Evolutionary conservation across 768 basidiomycete genomes (phyloP), one percentile per base, ranked within the genome.

Genomic region (Termitomyces eurrhizus): DNA sequence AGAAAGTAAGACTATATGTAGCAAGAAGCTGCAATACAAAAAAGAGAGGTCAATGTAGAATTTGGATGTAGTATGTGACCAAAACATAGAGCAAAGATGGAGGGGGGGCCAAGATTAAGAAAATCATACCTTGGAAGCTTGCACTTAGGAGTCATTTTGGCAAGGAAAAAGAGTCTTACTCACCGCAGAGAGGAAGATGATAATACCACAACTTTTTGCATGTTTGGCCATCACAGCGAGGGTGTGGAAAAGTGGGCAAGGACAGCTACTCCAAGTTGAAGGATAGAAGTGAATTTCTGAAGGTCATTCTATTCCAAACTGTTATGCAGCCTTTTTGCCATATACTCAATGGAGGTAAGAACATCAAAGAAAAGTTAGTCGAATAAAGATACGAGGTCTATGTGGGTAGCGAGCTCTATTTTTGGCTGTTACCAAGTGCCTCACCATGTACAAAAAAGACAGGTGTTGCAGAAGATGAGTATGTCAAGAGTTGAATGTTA

Each of bases 41-140:
- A 41, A 73, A 67, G 16, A 73, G 49, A 4, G 82, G 77, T 41
- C 77, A 73, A 52, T 83, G 73, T 8, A 85, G 72, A 12, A 82
- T 82, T 51, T 77, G 75, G 36, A 89, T 78, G 68, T 92, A 83
- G 67, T 88, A 87, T 63, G 85, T 80, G 59, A 87, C 77, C 36
- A 92, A 82, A 51, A 92, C 74, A 59, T 83, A 80, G 14, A 92
- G 73, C 66, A 87, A 74, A 6, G 91, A 92, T 1, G 90, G 90
- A 41, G 92, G 92, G 8, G 91, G 90, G 7, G 83, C 80, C 4
- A 92, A 69, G 55, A 92, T 82, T 44, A 91, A 70, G 26, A 79
- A 55, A 32, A 92, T 66, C 16, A 83, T 75, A 35, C 68, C 76
- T 75, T 21, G 11, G 11, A 21, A 41, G n/a, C 32, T 35, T 18